phyloP scores from a whole-genome alignment of 1,139 yeast species.

The Scheffersomyces quercinus region DNA sequence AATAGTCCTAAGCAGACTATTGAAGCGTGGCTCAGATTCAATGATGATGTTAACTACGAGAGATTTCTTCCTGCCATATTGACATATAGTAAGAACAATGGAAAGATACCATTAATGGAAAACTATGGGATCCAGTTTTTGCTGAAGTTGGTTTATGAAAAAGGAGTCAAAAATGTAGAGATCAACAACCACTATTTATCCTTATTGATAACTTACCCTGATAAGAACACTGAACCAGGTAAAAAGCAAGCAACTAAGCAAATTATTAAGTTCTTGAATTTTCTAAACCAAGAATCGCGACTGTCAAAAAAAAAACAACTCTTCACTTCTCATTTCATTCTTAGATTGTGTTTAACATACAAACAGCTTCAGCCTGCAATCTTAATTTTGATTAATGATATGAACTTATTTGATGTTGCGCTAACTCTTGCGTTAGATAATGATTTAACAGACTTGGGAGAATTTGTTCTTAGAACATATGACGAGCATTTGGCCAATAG shows the following conservation, averaged over 20 bases:
- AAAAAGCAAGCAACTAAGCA: conserved; percentile 31
- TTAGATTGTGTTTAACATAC: conserved; percentile 69
- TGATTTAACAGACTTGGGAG: conserved; percentile 60
- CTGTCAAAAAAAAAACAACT: conserved; percentile 10
- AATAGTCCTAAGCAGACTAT: conserved; percentile 72
- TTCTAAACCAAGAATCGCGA: conserved; percentile 18
- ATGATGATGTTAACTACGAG: conserved; percentile 48
- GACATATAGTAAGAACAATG: conserved; percentile 57
- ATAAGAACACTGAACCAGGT: conserved; percentile 26
- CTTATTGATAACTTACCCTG: conserved; percentile 61
- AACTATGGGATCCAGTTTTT: conserved; percentile 72
- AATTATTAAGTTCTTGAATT: conserved; percentile 30
- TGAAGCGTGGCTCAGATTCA: conserved; percentile 73
- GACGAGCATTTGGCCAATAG: conserved; percentile 26
- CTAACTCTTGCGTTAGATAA: conserved; percentile 68
- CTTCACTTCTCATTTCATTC: conserved; percentile 72
- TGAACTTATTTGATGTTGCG: conserved; percentile 79
- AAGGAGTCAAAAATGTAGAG: conserved; percentile 46
- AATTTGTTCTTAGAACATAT: conserved; percentile 35
- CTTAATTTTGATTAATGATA: conserved; percentile 60
- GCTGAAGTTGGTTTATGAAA: conserved; percentile 57
- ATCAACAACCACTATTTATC: conserved; percentile 76
- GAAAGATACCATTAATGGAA: conserved; percentile 25
- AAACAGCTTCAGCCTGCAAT: conserved; percentile 66
- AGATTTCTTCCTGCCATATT: conserved; percentile 75